Evolutionary conservation across 2,329 filamentous ascomycete genomes (phyloP).

Genomic region (Biscogniauxia sp.): DNA sequence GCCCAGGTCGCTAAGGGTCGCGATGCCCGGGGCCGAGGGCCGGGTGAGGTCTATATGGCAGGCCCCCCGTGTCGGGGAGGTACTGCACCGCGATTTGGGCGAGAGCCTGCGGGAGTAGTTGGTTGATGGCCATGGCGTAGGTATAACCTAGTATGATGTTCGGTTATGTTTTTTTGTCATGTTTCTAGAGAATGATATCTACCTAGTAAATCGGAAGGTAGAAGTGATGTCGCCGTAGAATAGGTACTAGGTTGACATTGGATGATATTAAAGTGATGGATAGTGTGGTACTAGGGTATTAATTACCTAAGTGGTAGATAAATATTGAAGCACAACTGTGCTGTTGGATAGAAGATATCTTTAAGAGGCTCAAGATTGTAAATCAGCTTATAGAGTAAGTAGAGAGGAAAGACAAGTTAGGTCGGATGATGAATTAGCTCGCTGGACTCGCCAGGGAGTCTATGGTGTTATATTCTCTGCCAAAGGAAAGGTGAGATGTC

Average conservation of each 20-base stretch:
- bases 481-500: not conserved
- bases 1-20: slow-evolving; percentile 15
- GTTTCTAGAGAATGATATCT: not conserved
- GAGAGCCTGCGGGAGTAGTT: slow-evolving; percentile 6
- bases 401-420: not conserved
- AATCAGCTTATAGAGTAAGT: not conserved
- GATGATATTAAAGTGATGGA: not conserved
- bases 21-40: slow-evolving; percentile 10
- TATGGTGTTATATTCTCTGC: not conserved
- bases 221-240: not conserved
- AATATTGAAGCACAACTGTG: not conserved
- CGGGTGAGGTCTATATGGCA: slow-evolving; percentile 28
- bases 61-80: slow-evolving; percentile 21
- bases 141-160: slow-evolving; percentile 9
- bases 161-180: not conserved
- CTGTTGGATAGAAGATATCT: too few species aligned
- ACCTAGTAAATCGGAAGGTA: too few species aligned
- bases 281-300: not conserved
- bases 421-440: not conserved
- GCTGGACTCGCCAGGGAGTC: not conserved
- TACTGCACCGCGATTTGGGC: slow-evolving; percentile 21
- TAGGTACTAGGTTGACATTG: not conserved
- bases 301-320: not conserved
- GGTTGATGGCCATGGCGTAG: too few species aligned
- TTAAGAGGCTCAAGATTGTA: not conserved